A percentile compares a stretch with the other conserved stretches of the same genome.
Conservation (phyloP, 75 land plant genomes). For the Cupressus sempervirens region DNA sequence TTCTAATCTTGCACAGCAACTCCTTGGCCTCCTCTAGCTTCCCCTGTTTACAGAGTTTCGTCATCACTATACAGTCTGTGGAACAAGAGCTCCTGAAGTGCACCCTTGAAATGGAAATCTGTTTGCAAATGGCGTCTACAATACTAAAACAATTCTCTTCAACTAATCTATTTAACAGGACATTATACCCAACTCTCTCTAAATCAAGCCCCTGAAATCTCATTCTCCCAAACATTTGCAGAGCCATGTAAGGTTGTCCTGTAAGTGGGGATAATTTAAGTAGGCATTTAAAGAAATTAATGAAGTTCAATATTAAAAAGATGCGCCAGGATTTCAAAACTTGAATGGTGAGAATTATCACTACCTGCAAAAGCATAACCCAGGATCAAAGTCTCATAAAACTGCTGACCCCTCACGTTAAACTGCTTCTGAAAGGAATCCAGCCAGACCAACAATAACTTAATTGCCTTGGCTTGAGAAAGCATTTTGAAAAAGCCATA, state of each 20-base stretch:
- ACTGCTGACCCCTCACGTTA: slow-evolving; percentile 5
- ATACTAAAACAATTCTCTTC: slow-evolving; percentile 31
- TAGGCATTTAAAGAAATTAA: background rate
- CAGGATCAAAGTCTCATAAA: slow-evolving; percentile 37
- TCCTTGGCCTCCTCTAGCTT: slow-evolving; percentile 34
- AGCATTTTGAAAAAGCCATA: slow-evolving; percentile 47
- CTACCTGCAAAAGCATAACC: slow-evolving; percentile 54
- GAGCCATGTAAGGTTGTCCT: slow-evolving; percentile 36
- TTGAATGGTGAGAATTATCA: too few relatives aligned
- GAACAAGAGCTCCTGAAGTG: slow-evolving; percentile 27
- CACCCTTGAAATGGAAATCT: slow-evolving; percentile 19
- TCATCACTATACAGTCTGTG: slow-evolving; percentile 21
- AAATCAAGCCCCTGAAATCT: slow-evolving; percentile 51
- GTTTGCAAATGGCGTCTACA: slow-evolving; percentile 16
- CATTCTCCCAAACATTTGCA: slow-evolving; percentile 45
- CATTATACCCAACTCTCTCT: slow-evolving; percentile 34
- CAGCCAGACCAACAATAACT: slow-evolving; percentile 37
- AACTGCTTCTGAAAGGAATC: slow-evolving; percentile 4
- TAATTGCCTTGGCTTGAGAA: slow-evolving; percentile 13
- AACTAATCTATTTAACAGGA: slow-evolving; percentile 47
- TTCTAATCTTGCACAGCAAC: slow-evolving; percentile 18
- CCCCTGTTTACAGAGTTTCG: slow-evolving; percentile 32
- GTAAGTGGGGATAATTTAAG: slow-evolving; percentile 15
- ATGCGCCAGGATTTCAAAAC: too few relatives aligned
- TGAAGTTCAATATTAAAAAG: too few relatives aligned